phyloP scores from a whole-genome alignment of 2,329 filamentous ascomycete genomes.

The Sclerotinia subarctica region DNA sequence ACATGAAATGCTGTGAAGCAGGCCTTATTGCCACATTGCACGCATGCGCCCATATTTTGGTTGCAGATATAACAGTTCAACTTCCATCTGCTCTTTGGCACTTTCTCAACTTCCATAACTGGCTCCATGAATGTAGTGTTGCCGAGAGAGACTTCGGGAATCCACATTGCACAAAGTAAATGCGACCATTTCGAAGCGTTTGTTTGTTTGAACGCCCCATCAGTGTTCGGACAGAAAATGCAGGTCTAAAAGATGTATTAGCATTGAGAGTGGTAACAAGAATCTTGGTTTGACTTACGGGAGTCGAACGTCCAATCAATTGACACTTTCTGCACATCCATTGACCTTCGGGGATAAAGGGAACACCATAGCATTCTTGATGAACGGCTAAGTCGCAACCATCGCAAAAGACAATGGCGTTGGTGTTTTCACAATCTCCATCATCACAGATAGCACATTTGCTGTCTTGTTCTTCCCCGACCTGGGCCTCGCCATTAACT shows the following conservation, averaged over 20 bases:
- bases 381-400: conserved; percentile 96
- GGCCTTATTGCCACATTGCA: conserved; percentile 95
- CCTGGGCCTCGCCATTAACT: conserved; percentile 86
- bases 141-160: conserved; percentile 91
- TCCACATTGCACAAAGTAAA: conserved; percentile 96
- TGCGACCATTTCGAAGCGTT: conserved; percentile 96
- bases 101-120: conserved; percentile 96
- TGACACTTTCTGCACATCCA: conserved; percentile 98
- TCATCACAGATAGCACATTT: conserved; percentile 98
- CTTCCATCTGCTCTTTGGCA: conserved; percentile 92
- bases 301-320: conserved; percentile 85
- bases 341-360: conserved; percentile 97
- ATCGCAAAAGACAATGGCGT: conserved; percentile 98
- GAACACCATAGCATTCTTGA: conserved; percentile 97
- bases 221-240: conserved; percentile 97
- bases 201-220: conserved; percentile 97
- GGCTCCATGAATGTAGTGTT: conserved; percentile 98
- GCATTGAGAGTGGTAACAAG: conserved; percentile 8
- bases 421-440: conserved; percentile 98
- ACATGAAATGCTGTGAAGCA: conserved; percentile 98
- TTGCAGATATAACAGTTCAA: conserved; percentile 94
- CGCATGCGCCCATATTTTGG: conserved; percentile 96
- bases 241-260: conserved; percentile 60
- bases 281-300: conserved; percentile 52
- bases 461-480: conserved; percentile 90